These are phyloP conservation scores for Trichoderma hamatum DNA, from an alignment of 2,329 filamentous ascomycete species.

Conservation along the genomic window DNA sequence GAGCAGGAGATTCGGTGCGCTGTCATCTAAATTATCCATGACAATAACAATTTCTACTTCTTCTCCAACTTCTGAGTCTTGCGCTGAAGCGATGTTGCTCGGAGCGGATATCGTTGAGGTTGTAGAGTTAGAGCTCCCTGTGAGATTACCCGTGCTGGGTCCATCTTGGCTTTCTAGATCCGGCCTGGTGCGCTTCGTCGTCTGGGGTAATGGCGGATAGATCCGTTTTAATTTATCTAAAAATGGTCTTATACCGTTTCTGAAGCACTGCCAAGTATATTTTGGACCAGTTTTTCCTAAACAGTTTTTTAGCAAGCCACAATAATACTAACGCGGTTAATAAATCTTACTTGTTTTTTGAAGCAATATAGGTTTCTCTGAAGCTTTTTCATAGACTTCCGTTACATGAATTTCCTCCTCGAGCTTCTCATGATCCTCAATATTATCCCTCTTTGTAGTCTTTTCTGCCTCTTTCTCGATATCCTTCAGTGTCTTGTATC, in stretches of 20 bases:
- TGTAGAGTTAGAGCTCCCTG: too few species aligned
- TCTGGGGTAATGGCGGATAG: not conserved
- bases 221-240: too few species aligned
- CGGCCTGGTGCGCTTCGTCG: not conserved
- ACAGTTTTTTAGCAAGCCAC: too few species aligned
- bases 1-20: constrained; percentile 10
- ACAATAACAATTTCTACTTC: not conserved
- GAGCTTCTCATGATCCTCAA: not conserved
- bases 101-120: not conserved
- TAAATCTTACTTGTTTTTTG: too few species aligned
- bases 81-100: not conserved
- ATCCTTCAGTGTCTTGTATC: not conserved
- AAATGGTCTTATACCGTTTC: too few species aligned
- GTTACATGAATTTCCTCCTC: not conserved
- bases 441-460: too few species aligned
- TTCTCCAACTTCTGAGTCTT: not conserved
- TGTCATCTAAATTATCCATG: not conserved
- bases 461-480: too few species aligned
- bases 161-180: not conserved
- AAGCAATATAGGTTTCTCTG: too few species aligned
- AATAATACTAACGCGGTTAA: too few species aligned
- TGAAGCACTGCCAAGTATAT: too few species aligned
- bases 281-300: too few species aligned
- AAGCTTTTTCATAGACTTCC: too few species aligned
- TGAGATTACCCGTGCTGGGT: not conserved